Percentiles rank a stretch among this genome's conserved stretches.
Conservation (phyloP, 768 basidiomycete species). For the Russula emetica region DNA sequence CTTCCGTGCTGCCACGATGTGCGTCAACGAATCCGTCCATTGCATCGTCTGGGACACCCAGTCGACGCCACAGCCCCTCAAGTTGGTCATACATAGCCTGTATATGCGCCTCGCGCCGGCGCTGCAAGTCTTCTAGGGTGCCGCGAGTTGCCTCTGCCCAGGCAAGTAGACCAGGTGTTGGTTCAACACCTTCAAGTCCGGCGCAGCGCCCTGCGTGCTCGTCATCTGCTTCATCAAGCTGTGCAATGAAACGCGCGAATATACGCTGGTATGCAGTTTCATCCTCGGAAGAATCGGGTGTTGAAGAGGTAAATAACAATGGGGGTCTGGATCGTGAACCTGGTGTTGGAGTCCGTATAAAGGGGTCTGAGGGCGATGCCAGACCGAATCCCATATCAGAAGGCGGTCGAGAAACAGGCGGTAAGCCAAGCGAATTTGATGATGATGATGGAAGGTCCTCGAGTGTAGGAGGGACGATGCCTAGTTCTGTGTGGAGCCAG, state of each 20-base stretch:
- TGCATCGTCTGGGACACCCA: slow-evolving; percentile 72
- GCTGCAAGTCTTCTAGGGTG: slow-evolving; percentile 69
- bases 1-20: slow-evolving; percentile 76
- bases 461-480: slow-evolving; percentile 56
- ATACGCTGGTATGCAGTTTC: slow-evolving; percentile 22
- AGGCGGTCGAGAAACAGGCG: slow-evolving; percentile 33
- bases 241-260: slow-evolving; percentile 26
- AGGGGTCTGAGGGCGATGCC: slow-evolving; percentile 18
- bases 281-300: slow-evolving; percentile 19
- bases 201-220: slow-evolving; percentile 34
- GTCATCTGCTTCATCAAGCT: slow-evolving; percentile 23
- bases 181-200: slow-evolving; percentile 74
- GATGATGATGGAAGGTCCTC: slow-evolving; percentile 42
- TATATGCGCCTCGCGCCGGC: slow-evolving; percentile 73
- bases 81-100: slow-evolving; percentile 93
- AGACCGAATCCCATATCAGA: slow-evolving; percentile 34
- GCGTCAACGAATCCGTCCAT: slow-evolving; percentile 93
- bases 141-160: slow-evolving; percentile 60
- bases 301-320: slow-evolving; percentile 30
- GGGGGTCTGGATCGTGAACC: slow-evolving; percentile 31
- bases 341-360: slow-evolving; percentile 37
- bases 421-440: slow-evolving; percentile 30
- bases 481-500: slow-evolving; percentile 79
- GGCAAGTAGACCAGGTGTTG: slow-evolving; percentile 64
- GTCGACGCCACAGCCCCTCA: slow-evolving; percentile 82